Percentiles rank a stretch among this genome's conserved stretches.
Conservation (phyloP, 2,329 filamentous ascomycete species). For the Penicillium sp. region DNA sequence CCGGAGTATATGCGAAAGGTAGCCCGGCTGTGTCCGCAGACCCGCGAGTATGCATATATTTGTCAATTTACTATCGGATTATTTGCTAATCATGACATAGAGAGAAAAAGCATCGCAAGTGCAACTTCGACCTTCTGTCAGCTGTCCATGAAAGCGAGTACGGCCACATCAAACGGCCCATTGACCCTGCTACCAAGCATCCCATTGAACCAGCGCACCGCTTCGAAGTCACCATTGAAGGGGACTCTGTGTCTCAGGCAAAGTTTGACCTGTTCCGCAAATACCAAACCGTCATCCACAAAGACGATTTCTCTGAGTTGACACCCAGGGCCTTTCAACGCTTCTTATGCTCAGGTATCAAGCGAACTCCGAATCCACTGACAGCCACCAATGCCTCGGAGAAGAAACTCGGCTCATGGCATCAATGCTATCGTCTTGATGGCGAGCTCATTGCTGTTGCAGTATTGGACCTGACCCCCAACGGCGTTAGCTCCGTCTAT, state of each 20-base stretch:
- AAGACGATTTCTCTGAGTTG: conserved; percentile 46
- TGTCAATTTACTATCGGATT: neutral
- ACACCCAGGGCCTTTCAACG: conserved; percentile 46
- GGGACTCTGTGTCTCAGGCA: conserved; percentile 46
- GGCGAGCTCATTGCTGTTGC: conserved; percentile 50
- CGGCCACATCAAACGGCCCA: conserved; percentile 41
- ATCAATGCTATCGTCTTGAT: conserved; percentile 52
- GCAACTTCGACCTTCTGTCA: conserved; percentile 43
- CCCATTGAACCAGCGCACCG: conserved; percentile 49
- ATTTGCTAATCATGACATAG: conserved; percentile 27
- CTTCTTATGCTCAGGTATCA: conserved; percentile 49
- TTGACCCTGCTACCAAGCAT: conserved; percentile 45
- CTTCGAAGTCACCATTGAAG: conserved; percentile 50
- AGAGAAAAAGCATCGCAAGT: conserved; percentile 44
- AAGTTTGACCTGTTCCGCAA: conserved; percentile 50
- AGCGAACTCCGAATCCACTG: conserved; percentile 32
- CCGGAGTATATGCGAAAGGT: conserved; percentile 48
- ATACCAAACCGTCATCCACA: conserved; percentile 48
- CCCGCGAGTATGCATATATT: conserved; percentile 41
- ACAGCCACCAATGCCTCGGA: conserved; percentile 36
- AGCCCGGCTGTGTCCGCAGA: conserved; percentile 46
- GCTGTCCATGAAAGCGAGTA: conserved; percentile 49
- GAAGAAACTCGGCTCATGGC: conserved; percentile 49
- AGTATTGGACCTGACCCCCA: conserved; percentile 48
- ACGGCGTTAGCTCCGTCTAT: conserved; percentile 51